These are phyloP conservation scores for Lathyrus aphaca DNA, from an alignment of 306 rosid genomes.

Conservation along the genomic window DNA sequence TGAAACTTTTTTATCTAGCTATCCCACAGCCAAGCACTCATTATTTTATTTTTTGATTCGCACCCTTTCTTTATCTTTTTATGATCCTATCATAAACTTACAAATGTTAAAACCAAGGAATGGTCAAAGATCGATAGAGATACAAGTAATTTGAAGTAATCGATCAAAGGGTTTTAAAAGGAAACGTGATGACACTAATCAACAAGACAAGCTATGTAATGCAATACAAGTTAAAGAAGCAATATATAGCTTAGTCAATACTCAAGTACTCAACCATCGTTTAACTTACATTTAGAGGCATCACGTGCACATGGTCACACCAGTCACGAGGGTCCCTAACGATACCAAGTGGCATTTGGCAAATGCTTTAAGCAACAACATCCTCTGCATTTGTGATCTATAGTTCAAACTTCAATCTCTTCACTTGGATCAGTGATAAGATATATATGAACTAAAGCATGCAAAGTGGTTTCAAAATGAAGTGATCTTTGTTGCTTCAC, in stretches of 20 bases:
- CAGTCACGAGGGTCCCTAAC: slow-evolving; percentile 52
- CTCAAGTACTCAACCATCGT: slow-evolving; percentile 46
- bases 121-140: slow-evolving; percentile 1
- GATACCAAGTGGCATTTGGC: slow-evolving; percentile 47
- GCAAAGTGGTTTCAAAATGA: slow-evolving; percentile 44
- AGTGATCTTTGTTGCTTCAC: slow-evolving; percentile 46
- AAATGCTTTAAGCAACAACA: slow-evolving; percentile 63
- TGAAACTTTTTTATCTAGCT: too few species aligned
- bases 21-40: too few species aligned
- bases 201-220: slow-evolving; percentile 31
- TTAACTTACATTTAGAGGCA: slow-evolving; percentile 38
- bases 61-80: too few species aligned
- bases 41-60: too few species aligned
- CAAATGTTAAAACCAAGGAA: neutral
- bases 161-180: neutral
- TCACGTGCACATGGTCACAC: slow-evolving; percentile 46
- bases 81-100: too few species aligned
- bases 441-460: slow-evolving; percentile 8
- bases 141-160: slow-evolving; percentile 14
- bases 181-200: slow-evolving; percentile 12
- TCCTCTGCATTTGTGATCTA: slow-evolving; percentile 44
- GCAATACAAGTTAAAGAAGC: slow-evolving; percentile 36
- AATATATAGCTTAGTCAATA: slow-evolving; percentile 44
- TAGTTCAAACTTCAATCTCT: slow-evolving; percentile 18
- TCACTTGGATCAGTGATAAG: neutral